phyloP scores from a whole-genome alignment of 2,329 filamentous ascomycete genomes.

The Aureobasidium sp. region DNA sequence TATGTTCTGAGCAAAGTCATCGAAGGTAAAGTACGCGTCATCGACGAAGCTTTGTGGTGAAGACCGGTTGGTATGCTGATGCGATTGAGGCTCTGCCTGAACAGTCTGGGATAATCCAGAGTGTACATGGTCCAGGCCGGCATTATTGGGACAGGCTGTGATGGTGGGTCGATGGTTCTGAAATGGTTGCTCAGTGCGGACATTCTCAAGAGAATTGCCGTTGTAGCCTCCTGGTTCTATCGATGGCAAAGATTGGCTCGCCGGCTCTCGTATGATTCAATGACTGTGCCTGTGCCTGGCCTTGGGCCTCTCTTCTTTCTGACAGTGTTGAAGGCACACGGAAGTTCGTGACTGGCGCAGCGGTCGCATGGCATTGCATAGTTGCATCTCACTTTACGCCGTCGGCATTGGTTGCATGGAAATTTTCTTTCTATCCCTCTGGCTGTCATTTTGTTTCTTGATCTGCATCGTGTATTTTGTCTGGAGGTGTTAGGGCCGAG shows the following conservation, averaged over 20 bases:
- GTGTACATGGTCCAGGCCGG: background rate
- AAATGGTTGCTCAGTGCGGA: background rate
- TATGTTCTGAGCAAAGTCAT: slow-evolving; percentile 17
- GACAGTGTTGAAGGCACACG: slow-evolving; percentile 15
- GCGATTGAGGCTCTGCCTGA: background rate
- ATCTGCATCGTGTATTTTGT: background rate
- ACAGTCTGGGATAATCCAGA: background rate
- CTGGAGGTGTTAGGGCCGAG: background rate
- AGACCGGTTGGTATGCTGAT: background rate
- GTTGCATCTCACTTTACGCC: slow-evolving; percentile 17
- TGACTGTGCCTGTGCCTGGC: slow-evolving; percentile 16
- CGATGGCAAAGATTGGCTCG: background rate
- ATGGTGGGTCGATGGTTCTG: background rate
- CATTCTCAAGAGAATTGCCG: background rate
- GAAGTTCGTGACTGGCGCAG: slow-evolving; percentile 13
- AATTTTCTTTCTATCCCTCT: background rate
- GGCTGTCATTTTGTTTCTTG: background rate
- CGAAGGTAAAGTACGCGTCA: slow-evolving; percentile 17
- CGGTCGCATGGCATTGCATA: slow-evolving; percentile 18
- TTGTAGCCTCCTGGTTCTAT: background rate
- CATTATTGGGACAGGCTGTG: background rate
- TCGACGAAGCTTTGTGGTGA: background rate
- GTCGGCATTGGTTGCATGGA: slow-evolving; percentile 16
- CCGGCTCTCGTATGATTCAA: background rate
- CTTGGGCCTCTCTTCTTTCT: slow-evolving; percentile 16